Base-by-base conservation (phyloP, 345 rosid species). In the Geranium brycei region DNA sequence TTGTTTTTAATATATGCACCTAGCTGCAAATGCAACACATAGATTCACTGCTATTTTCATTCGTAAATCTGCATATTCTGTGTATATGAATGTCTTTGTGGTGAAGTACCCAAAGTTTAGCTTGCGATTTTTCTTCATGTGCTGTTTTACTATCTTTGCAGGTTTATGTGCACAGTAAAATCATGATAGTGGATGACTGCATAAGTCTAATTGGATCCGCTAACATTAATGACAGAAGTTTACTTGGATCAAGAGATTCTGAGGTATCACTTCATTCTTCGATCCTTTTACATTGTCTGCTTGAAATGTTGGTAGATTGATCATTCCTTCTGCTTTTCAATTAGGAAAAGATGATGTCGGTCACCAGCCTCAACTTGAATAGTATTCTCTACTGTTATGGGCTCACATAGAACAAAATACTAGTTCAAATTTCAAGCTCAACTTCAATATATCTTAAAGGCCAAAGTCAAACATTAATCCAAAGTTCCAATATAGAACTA, bases 201-300 rank as follows among this genome's bases (percentile, higher is more conserved):
- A 73, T 78, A 31, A 70, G 87, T 18, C 70, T 93, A 76, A 73
- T 93, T 73, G 97, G 99, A 71, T 90, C 99, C 60, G 96, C 99
- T 66, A 93, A 90, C 69, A 88, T 93, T 60, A 93, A 93, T 61
- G 99, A 93, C 59, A 77, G 99, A 68, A 93, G 99, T 81, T 82
- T 93, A 70, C 97, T 93, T 55, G 99, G 99, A 66, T 90, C 99
- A 47, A 84, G 99, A 68, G 99, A 93, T 76, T 93, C 97, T n/a
- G 99, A 93, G 99, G 99, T 93, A 79, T 68, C 16, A 64, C 65
- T 59, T 58, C 53, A 40, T 62, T 47, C 32, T 16, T 4, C 23
- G 70, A 62, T 17, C 65, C 60, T 66, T 58, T 11, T 62, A 15
- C 38, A 58, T 19, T 56, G 14, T 47, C 15, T 6, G 15, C 53